Evolutionary conservation across 2,329 filamentous ascomycete genomes (phyloP), one percentile per base, ranked within the genome.

Genomic region (Ilyonectria destructans): DNA sequence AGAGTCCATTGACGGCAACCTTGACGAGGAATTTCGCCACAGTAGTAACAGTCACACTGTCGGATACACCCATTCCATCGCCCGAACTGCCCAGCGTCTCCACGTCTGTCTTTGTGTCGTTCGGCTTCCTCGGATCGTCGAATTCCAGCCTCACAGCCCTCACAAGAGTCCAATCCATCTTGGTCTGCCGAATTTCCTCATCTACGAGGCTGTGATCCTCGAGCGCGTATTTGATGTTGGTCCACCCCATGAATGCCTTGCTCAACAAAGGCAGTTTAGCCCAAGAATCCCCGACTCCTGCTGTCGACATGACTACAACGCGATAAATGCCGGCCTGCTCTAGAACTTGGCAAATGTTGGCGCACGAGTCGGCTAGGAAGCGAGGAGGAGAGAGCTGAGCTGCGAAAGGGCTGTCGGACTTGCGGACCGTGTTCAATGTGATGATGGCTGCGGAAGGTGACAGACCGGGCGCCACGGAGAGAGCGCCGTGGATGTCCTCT

Each of bases 361-460:
- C 77, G 58, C 77, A 79, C 0, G 80, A 82, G 72, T 83, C 80
- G 13, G 80, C 79, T 1, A 82, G 72, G 58, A 83, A 78, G 9
- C 80, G 76, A 65, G 80, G 78, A n/a, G 80, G 81, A 10, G 81
- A 81, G 19, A 82, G 49, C 21, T 79, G 80, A 12, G 80, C 59
- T 17, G 82, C 79, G 58, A 83, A 83, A 57, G 81, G 83, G 65
- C 77, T 82, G 48, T 83, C 82, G 40, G 81, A 81, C 54, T 79
- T 77, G 65, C 82, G 82, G 58, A 79, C 77, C 2, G 80, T 76
- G 72, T 84, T 84, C 31, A 84, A 69, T 2, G 82, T 83, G 58
- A 82, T 70, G 67, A 84, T 82, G 9, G 79, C 80, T 1, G 75
- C 80, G 6, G 78, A 75, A 31, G 79, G 72, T 29, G 52, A 57